Percentiles rank a stretch among this genome's conserved stretches.
Conservation (phyloP, 306 rosid species). For the Crotalaria pallida region DNA sequence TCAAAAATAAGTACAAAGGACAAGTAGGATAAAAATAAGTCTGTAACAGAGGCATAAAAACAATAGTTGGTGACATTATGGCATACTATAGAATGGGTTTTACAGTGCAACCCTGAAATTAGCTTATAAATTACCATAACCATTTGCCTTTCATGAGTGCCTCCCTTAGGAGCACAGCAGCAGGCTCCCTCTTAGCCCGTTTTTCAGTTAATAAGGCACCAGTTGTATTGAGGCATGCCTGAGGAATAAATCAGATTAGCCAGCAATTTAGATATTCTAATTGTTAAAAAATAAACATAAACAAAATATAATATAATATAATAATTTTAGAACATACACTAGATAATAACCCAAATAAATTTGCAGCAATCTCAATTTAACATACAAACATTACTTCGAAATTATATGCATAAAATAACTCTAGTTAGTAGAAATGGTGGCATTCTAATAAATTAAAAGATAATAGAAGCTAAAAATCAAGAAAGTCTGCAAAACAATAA, state of each 20-base stretch:
- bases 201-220: constrained; percentile 64
- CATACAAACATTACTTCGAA: background rate
- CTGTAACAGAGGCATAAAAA: background rate
- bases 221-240: constrained; percentile 67
- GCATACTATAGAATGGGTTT: constrained; percentile 10
- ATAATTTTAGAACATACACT: background rate
- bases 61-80: background rate
- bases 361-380: background rate
- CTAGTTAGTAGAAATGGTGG: background rate
- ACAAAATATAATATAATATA: too few relatives aligned
- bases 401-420: background rate
- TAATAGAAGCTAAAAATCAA: constrained; percentile 9
- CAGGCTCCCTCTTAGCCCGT: constrained; percentile 71
- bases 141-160: constrained; percentile 86
- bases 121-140: constrained; percentile 70
- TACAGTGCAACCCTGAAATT: background rate
- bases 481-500: background rate
- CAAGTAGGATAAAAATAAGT: background rate
- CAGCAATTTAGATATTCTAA: constrained; percentile 13
- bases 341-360: background rate
- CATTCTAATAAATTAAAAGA: background rate
- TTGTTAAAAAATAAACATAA: background rate
- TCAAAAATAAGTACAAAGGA: background rate
- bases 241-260: constrained; percentile 31
- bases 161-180: constrained; percentile 62